Evolutionary conservation across 768 basidiomycete genomes (phyloP).

Genomic region (Phaffia australis): DNA sequence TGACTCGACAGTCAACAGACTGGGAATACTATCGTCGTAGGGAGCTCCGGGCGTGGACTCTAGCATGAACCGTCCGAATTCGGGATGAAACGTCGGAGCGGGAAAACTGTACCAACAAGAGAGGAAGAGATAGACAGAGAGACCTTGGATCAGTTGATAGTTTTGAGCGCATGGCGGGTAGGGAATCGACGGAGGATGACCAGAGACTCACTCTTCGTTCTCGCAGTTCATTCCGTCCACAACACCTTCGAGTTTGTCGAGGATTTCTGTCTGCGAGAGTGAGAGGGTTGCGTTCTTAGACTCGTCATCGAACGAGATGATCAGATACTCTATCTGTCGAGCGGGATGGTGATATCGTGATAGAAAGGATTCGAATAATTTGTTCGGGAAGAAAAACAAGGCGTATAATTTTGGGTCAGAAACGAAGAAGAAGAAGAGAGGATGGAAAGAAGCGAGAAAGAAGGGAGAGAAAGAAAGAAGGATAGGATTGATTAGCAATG

Average conservation of each 20-base stretch:
- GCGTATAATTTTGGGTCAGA: not conserved
- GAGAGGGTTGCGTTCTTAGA: conserved; percentile 74
- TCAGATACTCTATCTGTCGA: conserved; percentile 86
- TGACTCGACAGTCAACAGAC: conserved; percentile 76
- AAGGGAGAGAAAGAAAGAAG: not conserved
- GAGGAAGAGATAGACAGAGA: conserved; percentile 1
- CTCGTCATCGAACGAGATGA: conserved; percentile 69
- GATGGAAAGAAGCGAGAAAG: too few species aligned
- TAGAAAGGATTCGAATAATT: not conserved
- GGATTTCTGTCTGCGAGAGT: conserved; percentile 88
- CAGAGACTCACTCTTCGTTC: conserved; percentile 46
- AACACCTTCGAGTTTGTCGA: conserved; percentile 61
- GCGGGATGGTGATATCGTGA: not conserved
- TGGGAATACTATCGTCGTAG: conserved; percentile 75
- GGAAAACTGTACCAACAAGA: conserved; percentile 44
- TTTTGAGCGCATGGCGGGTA: conserved; percentile 15
- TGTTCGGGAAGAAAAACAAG: not conserved
- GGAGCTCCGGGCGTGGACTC: conserved; percentile 95
- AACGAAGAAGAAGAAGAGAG: not conserved
- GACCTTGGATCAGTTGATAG: too few species aligned
- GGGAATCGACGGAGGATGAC: not conserved
- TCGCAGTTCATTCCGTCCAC: conserved; percentile 52
- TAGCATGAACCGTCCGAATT: conserved; percentile 97
- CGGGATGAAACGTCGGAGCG: conserved; percentile 88
- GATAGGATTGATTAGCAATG: not conserved